Evolutionary conservation across 1,284 basidiomycete genomes (phyloP), one percentile per base, ranked within the genome.

Genomic region (Ganoderma leucocontextum): DNA sequence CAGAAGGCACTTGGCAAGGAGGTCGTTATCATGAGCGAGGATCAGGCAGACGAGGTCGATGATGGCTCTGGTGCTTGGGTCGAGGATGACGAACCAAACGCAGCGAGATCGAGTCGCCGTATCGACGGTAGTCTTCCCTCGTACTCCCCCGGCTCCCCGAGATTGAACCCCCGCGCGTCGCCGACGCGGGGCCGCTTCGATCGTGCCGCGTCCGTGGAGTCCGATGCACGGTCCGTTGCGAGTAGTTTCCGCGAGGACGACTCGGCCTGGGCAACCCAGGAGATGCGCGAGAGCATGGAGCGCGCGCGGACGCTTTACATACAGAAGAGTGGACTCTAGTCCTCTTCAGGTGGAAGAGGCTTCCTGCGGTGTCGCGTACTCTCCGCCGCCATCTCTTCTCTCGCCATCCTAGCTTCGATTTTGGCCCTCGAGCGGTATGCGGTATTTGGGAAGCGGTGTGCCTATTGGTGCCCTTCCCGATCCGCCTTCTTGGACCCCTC

Each of bases 1-100:
- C 88, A 91, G 75, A 87, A 85, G 61, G 92, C 92, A 0, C 83
- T 94, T 12, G 87, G 86, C 17, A 82, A 84, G 35, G 91, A 93
- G 76, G 83, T 94, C 29, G 92, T 94, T 5, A 86, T 94, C 8
- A 87, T 88, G 84, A 88, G 87, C 70, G 92, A 94, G 60, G 82
- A 84, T 8, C 82, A 87, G 66, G 91, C 92, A 73, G 92, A 93
- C 70, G 90, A 89, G 73, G 85, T 89, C 9, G 92, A 93, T 67
- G 91, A 93, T 75, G 91, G 90, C 1, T 83, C 81, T n/a, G 91
- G 87, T 4, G 83, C 81, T 4, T 93, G 91, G 92, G 87, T 75
- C 29, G 73, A 77, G 64, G 77, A 78, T 36, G 72, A 64, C 41
- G 67, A 67, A 77, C 74, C 65, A 70, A 70, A 42, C 3, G 22